Base-by-base conservation (phyloP, 352 stramenopile genomes). In the Phytophthora pinifolia region DNA sequence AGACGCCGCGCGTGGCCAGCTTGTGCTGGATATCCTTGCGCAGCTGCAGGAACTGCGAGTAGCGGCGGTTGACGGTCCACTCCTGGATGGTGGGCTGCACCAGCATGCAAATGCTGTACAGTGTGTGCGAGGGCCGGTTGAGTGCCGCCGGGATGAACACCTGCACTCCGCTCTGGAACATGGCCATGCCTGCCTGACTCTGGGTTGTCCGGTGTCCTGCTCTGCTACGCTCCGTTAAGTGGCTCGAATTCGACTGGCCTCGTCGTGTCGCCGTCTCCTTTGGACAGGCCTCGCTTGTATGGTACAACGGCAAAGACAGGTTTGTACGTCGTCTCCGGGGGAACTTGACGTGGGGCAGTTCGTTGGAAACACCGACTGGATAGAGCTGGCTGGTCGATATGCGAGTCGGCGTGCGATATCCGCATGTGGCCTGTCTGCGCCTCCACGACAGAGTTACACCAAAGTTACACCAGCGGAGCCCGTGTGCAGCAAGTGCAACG, bases 21-120 rank as follows among this genome's bases (percentile, higher is more conserved):
- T 67, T 67, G 20, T 67, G 59, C 48, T 88, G 66, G 42, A 93
- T 59, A 44, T 89, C 79, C 46, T 85, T 83, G 48, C 73, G 76
- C 13, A 91, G 74, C 70, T 86, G 74, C 54, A 92, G 72, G 63
- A 93, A 93, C 70, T 93, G 83, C 54, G 83, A 93, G 64, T 93
- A 93, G 41, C 83, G 83, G 20, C 83, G 81, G 58, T 93, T 93
- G 34, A 93, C 82, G 0, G 81, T 89, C 83, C 83, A 93, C 50
- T 93, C 83, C 53, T 90, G 77, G 39, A 69, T 66, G 13, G 79
- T 88, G 33, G 83, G 81, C 61, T 93, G 81, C 54, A 93, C 83
- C 20, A 70, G 59, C 74, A 91, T 83, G 55, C 74, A 89, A 53
- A 93, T 88, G 64, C 81, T 89, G 67, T 93, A 93, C 27, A 93